phyloP scores from a whole-genome alignment of 2,329 filamentous ascomycete genomes.

The Verticillium nubilum region DNA sequence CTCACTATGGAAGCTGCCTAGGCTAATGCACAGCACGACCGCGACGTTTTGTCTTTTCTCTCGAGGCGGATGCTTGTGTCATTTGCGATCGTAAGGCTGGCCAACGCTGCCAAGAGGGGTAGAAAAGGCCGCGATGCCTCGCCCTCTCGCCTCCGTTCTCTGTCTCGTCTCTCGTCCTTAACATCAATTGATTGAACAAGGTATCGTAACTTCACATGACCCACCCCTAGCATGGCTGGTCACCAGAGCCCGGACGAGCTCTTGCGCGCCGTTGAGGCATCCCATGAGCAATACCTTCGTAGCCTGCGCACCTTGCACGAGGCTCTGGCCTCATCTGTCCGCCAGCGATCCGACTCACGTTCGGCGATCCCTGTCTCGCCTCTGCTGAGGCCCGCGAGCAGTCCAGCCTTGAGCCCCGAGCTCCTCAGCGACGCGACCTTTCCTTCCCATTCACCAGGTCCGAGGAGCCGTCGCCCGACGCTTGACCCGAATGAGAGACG shows the following conservation, averaged over 20 bases:
- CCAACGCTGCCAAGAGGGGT: background rate
- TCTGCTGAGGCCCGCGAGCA: conserved; percentile 35
- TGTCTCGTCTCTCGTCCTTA: background rate
- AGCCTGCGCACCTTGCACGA: conserved; percentile 23
- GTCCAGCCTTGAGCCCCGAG: conserved; percentile 6
- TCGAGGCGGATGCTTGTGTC: background rate
- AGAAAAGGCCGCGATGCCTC: conserved; percentile 1
- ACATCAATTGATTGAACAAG: background rate
- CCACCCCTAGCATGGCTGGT: conserved; percentile 7
- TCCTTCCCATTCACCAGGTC: conserved; percentile 1
- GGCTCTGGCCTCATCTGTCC: conserved; percentile 9
- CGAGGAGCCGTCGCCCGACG: conserved; percentile 21
- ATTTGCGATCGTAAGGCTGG: background rate
- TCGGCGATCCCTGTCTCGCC: conserved; percentile 33
- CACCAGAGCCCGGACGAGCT: conserved; percentile 25
- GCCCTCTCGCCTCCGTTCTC: background rate
- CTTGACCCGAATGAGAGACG: conserved; percentile 15
- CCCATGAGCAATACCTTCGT: conserved; percentile 27
- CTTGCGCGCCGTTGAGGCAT: conserved; percentile 23
- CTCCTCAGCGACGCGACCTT: conserved; percentile 5
- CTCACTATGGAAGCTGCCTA: conserved; percentile 1
- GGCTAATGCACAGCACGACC: conserved; percentile 1
- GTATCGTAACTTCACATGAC: background rate
- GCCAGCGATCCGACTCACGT: conserved; percentile 3
- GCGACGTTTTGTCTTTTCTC: background rate